Conservation (phyloP, 2,329 filamentous ascomycete species). For the Alternaria conjuncta region DNA sequence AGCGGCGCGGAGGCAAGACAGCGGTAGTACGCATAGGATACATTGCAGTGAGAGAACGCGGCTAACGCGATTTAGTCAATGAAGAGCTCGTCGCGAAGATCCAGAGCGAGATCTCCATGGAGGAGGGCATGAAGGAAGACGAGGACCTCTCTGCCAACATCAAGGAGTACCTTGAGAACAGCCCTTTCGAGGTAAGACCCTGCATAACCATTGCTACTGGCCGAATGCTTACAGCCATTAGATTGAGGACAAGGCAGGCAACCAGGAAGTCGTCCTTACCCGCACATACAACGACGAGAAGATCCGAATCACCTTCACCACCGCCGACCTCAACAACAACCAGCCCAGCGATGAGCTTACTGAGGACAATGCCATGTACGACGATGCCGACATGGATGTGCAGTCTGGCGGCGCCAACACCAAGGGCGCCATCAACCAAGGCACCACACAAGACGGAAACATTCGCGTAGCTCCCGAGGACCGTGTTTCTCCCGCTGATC, state of each 20-base stretch:
- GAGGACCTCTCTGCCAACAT: slow-evolving; percentile 77
- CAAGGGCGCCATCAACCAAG: slow-evolving; percentile 63
- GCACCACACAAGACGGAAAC: slow-evolving; percentile 58
- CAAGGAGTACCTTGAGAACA: slow-evolving; percentile 87
- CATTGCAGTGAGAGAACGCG: too few relatives aligned
- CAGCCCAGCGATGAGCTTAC: slow-evolving; percentile 54
- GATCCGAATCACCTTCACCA: slow-evolving; percentile 85
- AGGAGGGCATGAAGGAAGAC: slow-evolving; percentile 78
- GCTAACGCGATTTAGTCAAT: slow-evolving; percentile 55
- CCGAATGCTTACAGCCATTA: slow-evolving; percentile 30
- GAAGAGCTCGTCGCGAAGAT: slow-evolving; percentile 87
- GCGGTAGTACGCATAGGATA: slow-evolving; percentile 23
- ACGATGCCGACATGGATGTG: slow-evolving; percentile 49
- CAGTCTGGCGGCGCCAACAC: slow-evolving; percentile 64
- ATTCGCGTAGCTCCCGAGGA: slow-evolving; percentile 64
- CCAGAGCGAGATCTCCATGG: slow-evolving; percentile 63
- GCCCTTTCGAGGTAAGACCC: slow-evolving; percentile 72
- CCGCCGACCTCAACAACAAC: slow-evolving; percentile 74
- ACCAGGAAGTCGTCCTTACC: slow-evolving; percentile 85
- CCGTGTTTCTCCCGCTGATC: slow-evolving; percentile 62
- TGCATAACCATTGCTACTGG: too few relatives aligned
- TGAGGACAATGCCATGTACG: slow-evolving; percentile 58
- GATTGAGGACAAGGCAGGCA: slow-evolving; percentile 77
- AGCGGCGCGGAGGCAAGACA: slow-evolving; percentile 44
- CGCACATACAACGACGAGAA: slow-evolving; percentile 87